Percentiles rank a stretch among this genome's conserved stretches.
phyloP scores from a whole-genome alignment of 257 asterid genomes.

The Solanum bukasovii region DNA sequence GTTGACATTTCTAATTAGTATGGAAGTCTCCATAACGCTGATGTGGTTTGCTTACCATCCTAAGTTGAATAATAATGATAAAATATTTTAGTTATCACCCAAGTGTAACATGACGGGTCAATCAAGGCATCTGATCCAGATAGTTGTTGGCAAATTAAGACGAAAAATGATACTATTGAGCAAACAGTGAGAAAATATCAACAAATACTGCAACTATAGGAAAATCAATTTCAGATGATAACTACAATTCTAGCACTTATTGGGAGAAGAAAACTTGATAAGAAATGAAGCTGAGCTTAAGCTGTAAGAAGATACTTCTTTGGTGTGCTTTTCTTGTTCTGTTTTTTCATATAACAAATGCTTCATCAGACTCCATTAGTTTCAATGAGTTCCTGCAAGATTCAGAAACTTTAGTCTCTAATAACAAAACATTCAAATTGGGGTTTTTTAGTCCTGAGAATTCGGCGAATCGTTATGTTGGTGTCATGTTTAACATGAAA shows the following conservation, averaged over 20 bases:
- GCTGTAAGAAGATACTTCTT: not conserved
- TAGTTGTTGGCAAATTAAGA: not conserved
- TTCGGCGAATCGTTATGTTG: constrained; percentile 12
- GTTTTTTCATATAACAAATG: not conserved
- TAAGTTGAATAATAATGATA: not conserved
- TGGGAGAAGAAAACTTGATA: not conserved
- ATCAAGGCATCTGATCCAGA: not conserved
- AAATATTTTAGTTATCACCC: not conserved
- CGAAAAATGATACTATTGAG: not conserved
- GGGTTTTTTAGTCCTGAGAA: constrained; percentile 23
- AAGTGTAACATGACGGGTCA: not conserved
- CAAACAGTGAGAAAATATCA: not conserved
- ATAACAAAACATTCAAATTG: constrained; percentile 8
- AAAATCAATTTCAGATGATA: not conserved
- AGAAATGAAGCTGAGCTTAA: not conserved
- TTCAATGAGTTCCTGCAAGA: constrained; percentile 4
- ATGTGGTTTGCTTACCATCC: not conserved
- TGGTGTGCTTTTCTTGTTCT: not conserved
- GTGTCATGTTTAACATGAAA: constrained; percentile 20
- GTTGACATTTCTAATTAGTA: not conserved
- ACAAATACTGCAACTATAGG: not conserved
- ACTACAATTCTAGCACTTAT: not conserved
- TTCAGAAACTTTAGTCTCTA: constrained; percentile 9
- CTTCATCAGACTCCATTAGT: constrained; percentile 3
- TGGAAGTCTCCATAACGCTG: not conserved